Evolutionary conservation across 2,329 filamentous ascomycete species (phyloP), one percentile per base, ranked within the genome.

Genomic region (Xylariaceae sp.): DNA sequence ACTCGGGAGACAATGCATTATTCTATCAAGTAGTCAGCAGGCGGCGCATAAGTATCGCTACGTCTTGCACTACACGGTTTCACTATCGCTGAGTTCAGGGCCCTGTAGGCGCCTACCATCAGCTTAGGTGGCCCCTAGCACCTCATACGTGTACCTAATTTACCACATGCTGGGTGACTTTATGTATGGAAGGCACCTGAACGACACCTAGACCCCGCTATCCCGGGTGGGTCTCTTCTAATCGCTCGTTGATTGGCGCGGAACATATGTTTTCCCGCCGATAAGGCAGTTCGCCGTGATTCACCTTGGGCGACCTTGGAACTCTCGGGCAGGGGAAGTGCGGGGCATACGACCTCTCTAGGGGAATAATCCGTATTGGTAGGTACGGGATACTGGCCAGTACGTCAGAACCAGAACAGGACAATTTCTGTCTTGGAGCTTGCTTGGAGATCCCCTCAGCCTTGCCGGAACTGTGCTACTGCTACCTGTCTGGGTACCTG

Each of bases 401-500:
- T 51, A 56, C 55, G 47, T 56, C 47, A 50, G 54, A 50, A 30
- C 17, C 30, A 34, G 4, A 37, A 34, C 55, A 53, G 52, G 48
- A 57, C 45, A 57, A 57, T 57, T 53, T 57, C 55, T 57, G 42
- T 34, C 49, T 47, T 35, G 35, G 49, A 57, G 49, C 50, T 57
- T 52, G 48, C 37, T 45, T 44, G 45, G 15, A 35, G 15, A 47
- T 51, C 49, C 23, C 23, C 42, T 15, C 37, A 42, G 37, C 37
- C 37, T 42, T 42, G 37, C 37, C 11, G 11, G 6, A 35, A 35
- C 35, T 23, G 5, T 37, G 42, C 11, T 37, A 18, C 4, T n/a
- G 15, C 39, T 6, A 10, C 15, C 18, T 35, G 7, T 10, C 49
- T 11, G 11, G 23, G 23, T 30, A 30, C 23, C 23, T 30, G 23